Evolutionary conservation across 2,329 filamentous ascomycete species (phyloP).

Genomic region (Amesomyces nigricolor): DNA sequence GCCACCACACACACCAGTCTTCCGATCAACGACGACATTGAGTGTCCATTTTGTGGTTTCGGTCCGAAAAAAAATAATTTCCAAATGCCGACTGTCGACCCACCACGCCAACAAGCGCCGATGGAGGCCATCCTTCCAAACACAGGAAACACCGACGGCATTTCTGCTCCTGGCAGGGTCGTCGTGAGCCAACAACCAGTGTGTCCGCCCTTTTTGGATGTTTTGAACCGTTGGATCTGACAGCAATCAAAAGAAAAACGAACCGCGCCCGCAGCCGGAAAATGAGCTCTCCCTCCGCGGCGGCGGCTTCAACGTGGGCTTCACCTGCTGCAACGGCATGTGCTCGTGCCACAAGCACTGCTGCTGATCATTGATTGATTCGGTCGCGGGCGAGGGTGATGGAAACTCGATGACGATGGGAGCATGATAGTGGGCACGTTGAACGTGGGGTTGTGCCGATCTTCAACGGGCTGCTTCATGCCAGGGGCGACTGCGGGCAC

Average conservation of each 20-base stretch:
- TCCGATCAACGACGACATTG: no score
- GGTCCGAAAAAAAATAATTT: neutral
- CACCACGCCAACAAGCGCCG: constrained; percentile 21
- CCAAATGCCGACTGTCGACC: constrained; percentile 16
- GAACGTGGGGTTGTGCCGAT: no score
- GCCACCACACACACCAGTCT: no score
- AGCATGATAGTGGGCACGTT: no score
- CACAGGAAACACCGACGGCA: neutral
- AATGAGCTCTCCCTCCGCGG: constrained; percentile 21
- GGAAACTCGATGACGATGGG: no score
- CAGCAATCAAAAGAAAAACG: constrained; percentile 9
- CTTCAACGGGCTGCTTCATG: no score
- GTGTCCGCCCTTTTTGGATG: neutral
- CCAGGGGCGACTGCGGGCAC: no score
- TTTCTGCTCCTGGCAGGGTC: neutral
- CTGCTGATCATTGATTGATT: constrained; percentile 10
- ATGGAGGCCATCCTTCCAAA: constrained; percentile 19
- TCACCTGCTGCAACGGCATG: constrained; percentile 22
- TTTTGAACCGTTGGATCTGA: neutral
- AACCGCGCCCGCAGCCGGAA: constrained; percentile 17
- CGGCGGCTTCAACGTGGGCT: constrained; percentile 23
- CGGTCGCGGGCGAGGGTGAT: neutral
- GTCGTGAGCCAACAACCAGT: constrained; percentile 22
- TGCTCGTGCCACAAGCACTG: constrained; percentile 22
- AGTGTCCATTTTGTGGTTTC: no score